Evolutionary conservation across 345 rosid species (phyloP).

Genomic region (Arabis hirsuta): DNA sequence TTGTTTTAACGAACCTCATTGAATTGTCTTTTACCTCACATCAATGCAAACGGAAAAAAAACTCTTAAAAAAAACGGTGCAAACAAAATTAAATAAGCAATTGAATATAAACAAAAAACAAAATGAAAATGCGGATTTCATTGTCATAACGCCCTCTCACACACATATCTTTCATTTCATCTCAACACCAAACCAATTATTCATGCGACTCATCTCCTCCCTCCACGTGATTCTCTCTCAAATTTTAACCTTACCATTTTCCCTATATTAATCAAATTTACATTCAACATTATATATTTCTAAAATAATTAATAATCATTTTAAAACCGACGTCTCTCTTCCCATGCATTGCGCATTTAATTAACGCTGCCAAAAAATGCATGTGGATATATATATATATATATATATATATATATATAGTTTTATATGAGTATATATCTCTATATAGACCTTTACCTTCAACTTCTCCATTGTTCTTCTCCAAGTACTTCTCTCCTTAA

Average conservation of each 20-base stretch:
- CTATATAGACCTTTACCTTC: slow-evolving; percentile 31
- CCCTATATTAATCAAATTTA: slow-evolving; percentile 20
- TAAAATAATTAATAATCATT: slow-evolving; percentile 14
- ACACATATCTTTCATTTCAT: slow-evolving; percentile 41
- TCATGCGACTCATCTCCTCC: slow-evolving; percentile 39
- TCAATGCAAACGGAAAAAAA: slow-evolving; percentile 39
- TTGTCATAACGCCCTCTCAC: slow-evolving; percentile 38
- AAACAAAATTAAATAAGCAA: slow-evolving; percentile 9
- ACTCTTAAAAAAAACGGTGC: slow-evolving; percentile 33
- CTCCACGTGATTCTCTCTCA: slow-evolving; percentile 50
- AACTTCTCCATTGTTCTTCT: slow-evolving; percentile 36
- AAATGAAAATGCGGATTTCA: slow-evolving; percentile 37
- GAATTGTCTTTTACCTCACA: slow-evolving; percentile 25
- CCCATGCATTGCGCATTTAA: slow-evolving; percentile 48
- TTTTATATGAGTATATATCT: not conserved
- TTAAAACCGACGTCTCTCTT: slow-evolving; percentile 42
- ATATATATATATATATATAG: not conserved
- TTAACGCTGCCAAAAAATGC: slow-evolving; percentile 41
- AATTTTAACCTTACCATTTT: slow-evolving; percentile 37
- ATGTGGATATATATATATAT: slow-evolving; percentile 35
- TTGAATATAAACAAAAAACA: too few relatives aligned
- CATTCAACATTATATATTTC: slow-evolving; percentile 6
- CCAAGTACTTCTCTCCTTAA: slow-evolving; percentile 33
- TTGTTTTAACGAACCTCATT: slow-evolving; percentile 39
- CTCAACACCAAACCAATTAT: slow-evolving; percentile 37